Base-by-base conservation (phyloP, 1,139 yeast species). In the Pichia sp. region DNA sequence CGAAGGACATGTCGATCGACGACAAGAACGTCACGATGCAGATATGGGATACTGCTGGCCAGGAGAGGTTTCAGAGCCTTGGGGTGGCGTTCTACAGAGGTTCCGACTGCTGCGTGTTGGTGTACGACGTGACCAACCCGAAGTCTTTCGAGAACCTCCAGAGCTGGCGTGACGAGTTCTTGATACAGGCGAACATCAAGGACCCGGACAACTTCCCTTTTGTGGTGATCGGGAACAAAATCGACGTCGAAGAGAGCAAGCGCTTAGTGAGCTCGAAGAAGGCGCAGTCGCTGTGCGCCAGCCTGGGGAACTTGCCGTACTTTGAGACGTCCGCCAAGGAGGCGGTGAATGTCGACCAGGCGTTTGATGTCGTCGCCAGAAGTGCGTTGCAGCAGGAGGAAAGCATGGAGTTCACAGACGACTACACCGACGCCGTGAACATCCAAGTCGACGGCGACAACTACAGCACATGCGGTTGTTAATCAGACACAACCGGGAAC, bases 31-130 rank as follows among this genome's bases (percentile, higher is more conserved):
- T 86, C 11, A 84, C 90, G 31, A 79, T 87, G 77, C 97, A 93
- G 76, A 84, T 93, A 54, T 93, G 99, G 99, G 99, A 93, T 69
- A 93, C 99, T 47, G 99, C 99, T 2, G 99, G 99, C 34, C 99
- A 93, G 75, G 99, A 93, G 72, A 77, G 99, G 63, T 93, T 93
- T 76, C 99, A 93, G 73, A 85, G 95, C 58, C 77, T 93, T 60
- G 99, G 99, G 16, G 98, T 93, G 48, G 99, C 99, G 1, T 93
- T 93, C 70, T 93, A 93, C 72, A 79, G 99, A 64, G 99, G 99
- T 41, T 97, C 99, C 0, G 99, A 93, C 71, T 93, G 99, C 72
- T 93, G 99, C 72, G 98, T 93, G 8, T 78, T 93, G 59, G 96
- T 95, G 63, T 92, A 87, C 70, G 98, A 92, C 68, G 97, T 93